Conservation (phyloP, 2,329 filamentous ascomycete genomes). For the Spiromastix sp. region DNA sequence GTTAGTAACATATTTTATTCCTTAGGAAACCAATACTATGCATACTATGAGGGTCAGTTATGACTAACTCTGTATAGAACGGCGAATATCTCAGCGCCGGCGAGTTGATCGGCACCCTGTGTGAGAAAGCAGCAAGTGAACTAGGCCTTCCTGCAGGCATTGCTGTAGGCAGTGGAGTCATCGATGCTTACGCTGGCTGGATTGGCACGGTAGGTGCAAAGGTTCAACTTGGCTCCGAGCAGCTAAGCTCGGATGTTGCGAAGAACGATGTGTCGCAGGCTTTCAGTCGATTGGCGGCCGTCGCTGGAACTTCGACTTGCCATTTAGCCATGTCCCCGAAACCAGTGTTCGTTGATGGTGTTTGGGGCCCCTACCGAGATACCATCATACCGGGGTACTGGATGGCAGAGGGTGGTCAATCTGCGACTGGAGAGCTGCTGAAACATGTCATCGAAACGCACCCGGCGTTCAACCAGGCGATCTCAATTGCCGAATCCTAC, state of each 20-base stretch:
- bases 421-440: slow-evolving; percentile 86
- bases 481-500: slow-evolving; percentile 67
- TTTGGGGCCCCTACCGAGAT: slow-evolving; percentile 96
- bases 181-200: slow-evolving; percentile 97
- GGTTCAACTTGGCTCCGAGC: slow-evolving; percentile 60
- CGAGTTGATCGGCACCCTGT: slow-evolving; percentile 77
- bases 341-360: slow-evolving; percentile 85
- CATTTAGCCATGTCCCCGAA: slow-evolving; percentile 92
- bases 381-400: slow-evolving; percentile 85
- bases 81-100: slow-evolving; percentile 85
- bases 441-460: slow-evolving; percentile 94
- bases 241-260: slow-evolving; percentile 55
- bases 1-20: slow-evolving; percentile 46
- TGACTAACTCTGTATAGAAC: slow-evolving; percentile 49
- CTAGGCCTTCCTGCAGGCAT: slow-evolving; percentile 80
- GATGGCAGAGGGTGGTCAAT: slow-evolving; percentile 97
- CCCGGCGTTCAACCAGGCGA: slow-evolving; percentile 72
- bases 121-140: slow-evolving; percentile 69
- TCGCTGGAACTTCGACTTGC: slow-evolving; percentile 94
- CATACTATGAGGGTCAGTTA: not conserved
- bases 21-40: not conserved
- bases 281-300: slow-evolving; percentile 83
- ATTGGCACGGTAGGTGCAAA: slow-evolving; percentile 98
- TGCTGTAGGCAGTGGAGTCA: slow-evolving; percentile 89
- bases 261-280: slow-evolving; percentile 86